Evolutionary conservation across 306 rosid species (phyloP), one percentile per base, ranked within the genome.

Genomic region (Vigna angularis): DNA sequence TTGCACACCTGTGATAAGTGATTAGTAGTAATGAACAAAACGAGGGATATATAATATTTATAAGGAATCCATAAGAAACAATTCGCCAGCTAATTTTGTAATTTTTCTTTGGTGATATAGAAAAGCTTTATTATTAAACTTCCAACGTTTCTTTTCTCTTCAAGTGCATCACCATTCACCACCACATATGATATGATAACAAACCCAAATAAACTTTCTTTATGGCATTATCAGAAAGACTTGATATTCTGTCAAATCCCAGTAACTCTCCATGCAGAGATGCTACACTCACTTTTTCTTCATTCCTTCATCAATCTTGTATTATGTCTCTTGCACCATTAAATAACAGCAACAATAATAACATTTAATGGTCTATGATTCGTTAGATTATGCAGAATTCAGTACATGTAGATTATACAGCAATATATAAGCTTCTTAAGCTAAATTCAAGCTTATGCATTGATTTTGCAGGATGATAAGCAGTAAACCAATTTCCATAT

Each of bases 21-120:
- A 79, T 82, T 72, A 74, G 79, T 72, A 74, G 79, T 63, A 78
- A 84, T 81, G 75, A 83, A 81, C 83, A 85, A 70, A 84, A 69
- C 61, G 48, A 9, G 82, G 80, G 70, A 24, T 78, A 85, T 81
- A 74, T 70, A 62, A 76, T 80, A 55, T 77, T 77, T 72, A 67
- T 74, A 51, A 74, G 83, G 79, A 62, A 68, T 79, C 78, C 84
- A 85, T 83, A 77, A 88, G 51, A 57, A 51, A 86, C 13, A 75
- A 44, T 66, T 82, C 26, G 12, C 24, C 80, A 72, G 76, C 77
- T 83, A 83, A 70, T 82, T 86, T 76, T 89, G 73, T 75, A 67
- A 75, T 83, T 63, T 65, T 72, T 72, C 50, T 85, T 76, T 47
- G 56, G 66, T 73, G 85, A 75, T 81, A 77, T 78, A 83, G 81